These are phyloP conservation scores for Bassia scoparia DNA, from an alignment of 148 eudicot genomes.

Conservation along the genomic window DNA sequence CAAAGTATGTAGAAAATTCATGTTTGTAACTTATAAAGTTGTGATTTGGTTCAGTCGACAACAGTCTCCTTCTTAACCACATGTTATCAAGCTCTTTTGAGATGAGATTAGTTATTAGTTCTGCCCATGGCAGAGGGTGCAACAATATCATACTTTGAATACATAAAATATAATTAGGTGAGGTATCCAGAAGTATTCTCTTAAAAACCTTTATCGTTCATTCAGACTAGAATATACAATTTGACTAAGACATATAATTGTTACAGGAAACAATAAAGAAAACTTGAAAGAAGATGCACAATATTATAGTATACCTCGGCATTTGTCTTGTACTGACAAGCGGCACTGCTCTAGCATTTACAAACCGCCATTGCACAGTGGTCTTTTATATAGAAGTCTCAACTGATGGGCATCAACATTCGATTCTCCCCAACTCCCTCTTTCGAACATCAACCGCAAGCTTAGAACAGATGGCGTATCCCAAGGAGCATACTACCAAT, in stretches of 20 bases:
- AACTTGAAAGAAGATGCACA: conserved; percentile 18
- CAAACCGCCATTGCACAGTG: conserved; percentile 91
- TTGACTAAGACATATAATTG: background rate
- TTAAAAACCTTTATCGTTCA: background rate
- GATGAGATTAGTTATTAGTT: no score
- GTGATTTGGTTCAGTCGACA: background rate
- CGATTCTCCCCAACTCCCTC: conserved; percentile 91
- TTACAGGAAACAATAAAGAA: background rate
- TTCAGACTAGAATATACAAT: background rate
- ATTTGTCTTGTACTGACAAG: conserved; percentile 68
- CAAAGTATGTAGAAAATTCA: background rate
- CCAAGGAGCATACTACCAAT: conserved; percentile 43
- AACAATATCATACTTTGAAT: no score
- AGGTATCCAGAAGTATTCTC: background rate
- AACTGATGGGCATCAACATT: conserved; percentile 71
- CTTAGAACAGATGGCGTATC: conserved; percentile 92
- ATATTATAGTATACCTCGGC: conserved; percentile 56
- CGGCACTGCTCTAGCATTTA: conserved; percentile 76
- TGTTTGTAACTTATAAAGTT: background rate
- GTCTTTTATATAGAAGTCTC: conserved; percentile 82
- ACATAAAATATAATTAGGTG: no score
- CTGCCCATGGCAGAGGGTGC: no score
- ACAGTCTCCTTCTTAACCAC: background rate
- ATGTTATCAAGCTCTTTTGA: background rate
- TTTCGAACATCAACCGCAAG: conserved; percentile 89